These are phyloP conservation scores for Megacollybia marginata DNA, from an alignment of 768 basidiomycete species.

Conservation along the genomic window DNA sequence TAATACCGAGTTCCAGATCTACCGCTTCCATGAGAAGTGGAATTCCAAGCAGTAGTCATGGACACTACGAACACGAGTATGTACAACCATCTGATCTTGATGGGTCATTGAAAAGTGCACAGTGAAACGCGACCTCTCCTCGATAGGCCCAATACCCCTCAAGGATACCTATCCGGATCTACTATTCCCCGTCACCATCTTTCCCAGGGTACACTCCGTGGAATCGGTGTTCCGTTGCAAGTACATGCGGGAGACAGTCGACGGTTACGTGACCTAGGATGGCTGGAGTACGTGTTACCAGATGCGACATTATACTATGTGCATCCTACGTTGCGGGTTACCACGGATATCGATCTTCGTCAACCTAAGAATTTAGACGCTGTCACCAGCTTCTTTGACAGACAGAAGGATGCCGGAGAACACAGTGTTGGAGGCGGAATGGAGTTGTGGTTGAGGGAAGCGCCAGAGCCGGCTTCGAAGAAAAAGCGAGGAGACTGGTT, in stretches of 20 bases:
- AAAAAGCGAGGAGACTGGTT: conserved; percentile 23
- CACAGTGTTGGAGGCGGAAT: conserved; percentile 9
- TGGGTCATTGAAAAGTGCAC: background rate
- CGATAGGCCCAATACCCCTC: conserved; percentile 15
- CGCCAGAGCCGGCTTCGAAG: background rate
- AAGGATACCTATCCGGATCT: conserved; percentile 12
- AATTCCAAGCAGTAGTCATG: background rate
- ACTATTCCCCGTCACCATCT: conserved; percentile 12
- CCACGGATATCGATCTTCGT: conserved; percentile 68
- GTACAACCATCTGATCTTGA: background rate
- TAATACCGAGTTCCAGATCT: background rate
- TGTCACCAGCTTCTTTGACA: conserved; percentile 41
- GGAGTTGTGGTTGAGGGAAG: conserved; percentile 60
- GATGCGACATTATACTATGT: conserved; percentile 66
- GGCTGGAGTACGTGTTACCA: conserved; percentile 72
- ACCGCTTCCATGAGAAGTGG: background rate
- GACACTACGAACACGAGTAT: conserved; percentile 1
- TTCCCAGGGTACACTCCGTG: conserved; percentile 8
- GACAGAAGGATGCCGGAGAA: conserved; percentile 16
- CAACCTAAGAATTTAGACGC: conserved; percentile 39
- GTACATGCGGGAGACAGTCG: conserved; percentile 15
- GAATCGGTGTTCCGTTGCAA: conserved; percentile 15
- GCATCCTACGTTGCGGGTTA: conserved; percentile 51
- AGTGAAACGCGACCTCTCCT: conserved; percentile 54
- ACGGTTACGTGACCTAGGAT: conserved; percentile 51